Base-by-base conservation (phyloP, 2,329 filamentous ascomycete genomes). In the Colletotrichum endophyticum region DNA sequence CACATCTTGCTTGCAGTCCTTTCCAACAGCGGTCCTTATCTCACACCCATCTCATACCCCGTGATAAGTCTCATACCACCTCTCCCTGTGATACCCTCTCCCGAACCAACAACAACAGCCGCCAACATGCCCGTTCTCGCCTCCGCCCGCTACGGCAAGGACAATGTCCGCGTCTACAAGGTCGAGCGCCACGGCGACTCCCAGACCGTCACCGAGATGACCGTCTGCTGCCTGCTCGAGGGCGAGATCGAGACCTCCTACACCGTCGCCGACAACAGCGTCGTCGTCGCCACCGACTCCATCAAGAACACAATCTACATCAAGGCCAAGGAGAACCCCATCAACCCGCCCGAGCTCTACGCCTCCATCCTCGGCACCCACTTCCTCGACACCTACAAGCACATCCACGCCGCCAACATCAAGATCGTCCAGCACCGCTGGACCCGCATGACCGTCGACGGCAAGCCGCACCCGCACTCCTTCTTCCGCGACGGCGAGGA, bases 291-390 rank as follows among this genome's bases (percentile, higher is more conserved):
- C 78, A 99, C 97, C 77, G 97, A 99, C 87, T 96, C 96, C 30
- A 98, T 99, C 88, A 99, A 99, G 89, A 98, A 99, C 88, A 99
- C 95, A 81, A 93, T 95, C 84, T 98, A 97, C 89, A 96, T 99
- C 87, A 94, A 95, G 83, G 96, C 97, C 83, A 98, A 98, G 88
- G 94, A 98, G 87, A 90, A 98, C 88, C 95, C 96, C 39, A 94
- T 99, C 81, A 95, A 94, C 80, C 96, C 97, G 19, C 96, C 97
- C 1, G 97, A 99, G 89, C 92, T 98, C 78, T 99, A 95, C 85
- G 96, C 95, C 79, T 92, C 94, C 81, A 94, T 95, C 80, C 89
- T 99, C 70, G 96, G 95, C 80, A 91, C 92, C 79, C 97, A 99
- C 89, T 99, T 99, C 88, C 87, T 98, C 83, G 91, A 95, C 81